phyloP scores from a whole-genome alignment of 768 basidiomycete genomes.

The Pulveroboletus sp. region DNA sequence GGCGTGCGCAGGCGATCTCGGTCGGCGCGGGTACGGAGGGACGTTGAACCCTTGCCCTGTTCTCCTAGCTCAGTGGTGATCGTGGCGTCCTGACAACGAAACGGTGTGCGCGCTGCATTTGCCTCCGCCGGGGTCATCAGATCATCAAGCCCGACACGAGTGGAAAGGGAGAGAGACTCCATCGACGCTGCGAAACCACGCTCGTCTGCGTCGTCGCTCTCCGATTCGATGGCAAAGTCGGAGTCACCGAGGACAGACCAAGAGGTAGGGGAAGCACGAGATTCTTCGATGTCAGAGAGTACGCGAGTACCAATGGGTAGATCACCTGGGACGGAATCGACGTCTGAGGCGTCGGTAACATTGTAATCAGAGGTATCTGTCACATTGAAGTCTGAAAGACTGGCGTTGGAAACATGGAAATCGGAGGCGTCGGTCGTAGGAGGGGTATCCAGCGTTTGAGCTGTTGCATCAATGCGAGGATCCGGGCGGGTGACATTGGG shows the following conservation, averaged over 20 bases:
- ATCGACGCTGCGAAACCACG: conserved; percentile 32
- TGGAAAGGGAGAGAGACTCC: conserved; percentile 32
- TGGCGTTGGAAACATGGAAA: conserved; percentile 43
- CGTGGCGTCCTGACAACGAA: background rate
- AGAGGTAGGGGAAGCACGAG: conserved; percentile 28
- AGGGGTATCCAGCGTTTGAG: conserved; percentile 56
- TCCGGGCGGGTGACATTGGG: conserved; percentile 68
- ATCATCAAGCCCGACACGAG: conserved; percentile 19
- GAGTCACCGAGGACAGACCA: conserved; percentile 37
- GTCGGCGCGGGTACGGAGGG: conserved; percentile 18
- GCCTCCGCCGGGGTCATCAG: conserved; percentile 4
- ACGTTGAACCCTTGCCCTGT: conserved; percentile 3
- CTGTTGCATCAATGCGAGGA: conserved; percentile 27
- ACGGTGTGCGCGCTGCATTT: conserved; percentile 5
- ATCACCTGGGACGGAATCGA: conserved; percentile 17
- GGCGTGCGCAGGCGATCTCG: conserved; percentile 29
- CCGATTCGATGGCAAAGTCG: conserved; percentile 30
- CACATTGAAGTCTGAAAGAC: conserved; percentile 35
- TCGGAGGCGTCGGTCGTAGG: conserved; percentile 66
- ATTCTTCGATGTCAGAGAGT: conserved; percentile 27
- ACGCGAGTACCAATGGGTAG: conserved; percentile 5
- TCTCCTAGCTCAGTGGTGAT: background rate
- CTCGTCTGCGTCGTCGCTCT: conserved; percentile 29
- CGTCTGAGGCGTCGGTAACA: conserved; percentile 20
- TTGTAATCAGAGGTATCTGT: conserved; percentile 18